phyloP scores from a whole-genome alignment of 176 grass and related monocot genomes.

The Microstegium vimineum region DNA sequence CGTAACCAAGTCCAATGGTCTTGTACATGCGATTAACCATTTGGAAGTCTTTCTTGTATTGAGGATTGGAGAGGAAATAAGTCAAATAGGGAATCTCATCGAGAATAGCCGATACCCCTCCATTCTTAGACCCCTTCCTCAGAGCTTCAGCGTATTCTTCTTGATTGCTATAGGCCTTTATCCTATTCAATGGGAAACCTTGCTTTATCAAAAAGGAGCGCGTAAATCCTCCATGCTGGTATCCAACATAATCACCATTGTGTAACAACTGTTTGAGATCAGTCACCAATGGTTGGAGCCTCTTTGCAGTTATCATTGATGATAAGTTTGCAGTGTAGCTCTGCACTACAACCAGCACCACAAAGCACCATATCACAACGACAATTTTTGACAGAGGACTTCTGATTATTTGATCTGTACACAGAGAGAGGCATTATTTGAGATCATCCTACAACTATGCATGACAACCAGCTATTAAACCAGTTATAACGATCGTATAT shows the following conservation, averaged over 20 bases:
- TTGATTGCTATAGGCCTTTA: constrained; percentile 32
- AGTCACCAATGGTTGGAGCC: constrained; percentile 41
- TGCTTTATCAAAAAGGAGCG: constrained; percentile 12
- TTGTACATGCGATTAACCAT: constrained; percentile 56
- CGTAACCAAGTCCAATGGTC: constrained; percentile 66
- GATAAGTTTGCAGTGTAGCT: constrained; percentile 69
- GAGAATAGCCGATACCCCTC: constrained; percentile 66
- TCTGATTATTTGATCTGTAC: constrained; percentile 42
- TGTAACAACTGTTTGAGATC: constrained; percentile 40
- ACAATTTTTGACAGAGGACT: constrained; percentile 50
- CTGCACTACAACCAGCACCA: constrained; percentile 55
- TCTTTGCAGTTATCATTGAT: constrained; percentile 62
- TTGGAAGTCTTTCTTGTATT: constrained; percentile 23
- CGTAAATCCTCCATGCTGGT: constrained; percentile 43
- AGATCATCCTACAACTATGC: background rate
- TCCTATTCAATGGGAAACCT: constrained; percentile 16
- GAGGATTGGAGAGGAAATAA: constrained; percentile 34
- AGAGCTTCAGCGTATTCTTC: constrained; percentile 53
- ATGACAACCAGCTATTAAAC: background rate
- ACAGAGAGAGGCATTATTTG: background rate
- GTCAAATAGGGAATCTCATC: constrained; percentile 71
- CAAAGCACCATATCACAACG: constrained; percentile 64
- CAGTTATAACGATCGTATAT: background rate
- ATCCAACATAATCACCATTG: constrained; percentile 42
- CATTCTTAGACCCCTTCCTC: constrained; percentile 47